Percentiles rank a stretch among this genome's conserved stretches.
These are phyloP conservation scores for Combretum micranthum DNA, from an alignment of 345 rosid genomes.

Conservation along the genomic window DNA sequence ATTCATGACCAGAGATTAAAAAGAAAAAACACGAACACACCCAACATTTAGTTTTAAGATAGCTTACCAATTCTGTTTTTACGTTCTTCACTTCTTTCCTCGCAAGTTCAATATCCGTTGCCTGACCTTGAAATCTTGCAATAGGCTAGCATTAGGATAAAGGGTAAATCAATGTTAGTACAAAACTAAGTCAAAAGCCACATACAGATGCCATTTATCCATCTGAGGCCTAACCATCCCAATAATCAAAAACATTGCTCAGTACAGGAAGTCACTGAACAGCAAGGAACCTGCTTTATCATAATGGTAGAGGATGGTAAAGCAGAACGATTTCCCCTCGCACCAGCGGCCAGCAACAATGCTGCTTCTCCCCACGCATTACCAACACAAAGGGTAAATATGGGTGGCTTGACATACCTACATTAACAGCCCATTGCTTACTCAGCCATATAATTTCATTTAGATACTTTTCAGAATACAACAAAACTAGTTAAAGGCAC, in stretches of 20 bases:
- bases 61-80: conserved; percentile 69
- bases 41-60: conserved; percentile 3
- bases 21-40: background rate
- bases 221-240: background rate
- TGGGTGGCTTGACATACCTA: conserved; percentile 82
- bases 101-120: conserved; percentile 72
- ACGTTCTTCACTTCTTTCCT: conserved; percentile 68
- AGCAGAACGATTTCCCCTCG: conserved; percentile 57
- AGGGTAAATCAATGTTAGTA: conserved; percentile 2
- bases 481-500: too few relatives aligned
- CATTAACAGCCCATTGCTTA: conserved; percentile 8
- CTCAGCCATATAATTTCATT: background rate
- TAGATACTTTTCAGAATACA: conserved; percentile 4
- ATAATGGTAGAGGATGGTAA: conserved; percentile 65
- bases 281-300: conserved; percentile 49
- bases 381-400: conserved; percentile 90
- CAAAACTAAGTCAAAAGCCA: background rate
- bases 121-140: conserved; percentile 93
- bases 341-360: conserved; percentile 68
- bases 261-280: conserved; percentile 8
- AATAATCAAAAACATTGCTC: background rate
- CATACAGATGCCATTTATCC: background rate
- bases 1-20: background rate
- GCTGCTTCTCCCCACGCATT: conserved; percentile 99
- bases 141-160: conserved; percentile 58